These are phyloP conservation scores for Leccinum imitatum DNA, from an alignment of 768 basidiomycete genomes.

Conservation along the genomic window DNA sequence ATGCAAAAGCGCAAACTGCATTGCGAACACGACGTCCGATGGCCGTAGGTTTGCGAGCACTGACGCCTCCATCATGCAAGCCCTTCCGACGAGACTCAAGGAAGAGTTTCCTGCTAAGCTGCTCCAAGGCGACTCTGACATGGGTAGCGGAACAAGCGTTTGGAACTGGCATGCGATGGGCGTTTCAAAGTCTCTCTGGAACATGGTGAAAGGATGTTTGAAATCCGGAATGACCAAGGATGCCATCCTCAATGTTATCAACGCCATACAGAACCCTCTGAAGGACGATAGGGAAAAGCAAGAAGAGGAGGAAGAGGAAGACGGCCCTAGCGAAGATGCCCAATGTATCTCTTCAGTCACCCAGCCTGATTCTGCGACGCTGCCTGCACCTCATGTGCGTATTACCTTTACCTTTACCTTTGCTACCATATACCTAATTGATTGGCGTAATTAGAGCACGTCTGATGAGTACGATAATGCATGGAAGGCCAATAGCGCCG, in stretches of 20 bases:
- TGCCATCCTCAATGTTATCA: conserved; percentile 56
- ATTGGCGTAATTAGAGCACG: conserved; percentile 35
- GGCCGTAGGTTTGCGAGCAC: conserved; percentile 71
- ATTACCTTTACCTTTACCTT: not conserved
- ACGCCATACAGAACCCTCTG: conserved; percentile 49
- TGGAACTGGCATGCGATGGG: conserved; percentile 82
- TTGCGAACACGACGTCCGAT: conserved; percentile 42
- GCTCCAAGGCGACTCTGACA: conserved; percentile 54
- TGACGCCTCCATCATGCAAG: conserved; percentile 67
- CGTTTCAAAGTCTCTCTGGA: conserved; percentile 70
- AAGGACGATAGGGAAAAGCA: conserved; percentile 36
- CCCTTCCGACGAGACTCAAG: conserved; percentile 63
- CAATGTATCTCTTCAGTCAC: conserved; percentile 21
- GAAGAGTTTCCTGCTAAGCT: conserved; percentile 75
- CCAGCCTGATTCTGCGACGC: conserved; percentile 24
- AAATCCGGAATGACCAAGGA: conserved; percentile 60
- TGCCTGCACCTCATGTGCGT: conserved; percentile 30
- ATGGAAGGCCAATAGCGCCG: conserved; percentile 59
- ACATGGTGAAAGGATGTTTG: conserved; percentile 63
- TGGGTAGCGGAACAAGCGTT: conserved; percentile 55
- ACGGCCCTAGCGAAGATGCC: conserved; percentile 32
- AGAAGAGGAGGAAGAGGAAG: conserved; percentile 36
- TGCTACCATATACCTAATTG: conserved; percentile 3
- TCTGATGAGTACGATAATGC: conserved; percentile 57
- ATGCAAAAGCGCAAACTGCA: conserved; percentile 55